phyloP scores from a whole-genome alignment of 2,329 filamentous ascomycete genomes.

The Aspergillus sp. region DNA sequence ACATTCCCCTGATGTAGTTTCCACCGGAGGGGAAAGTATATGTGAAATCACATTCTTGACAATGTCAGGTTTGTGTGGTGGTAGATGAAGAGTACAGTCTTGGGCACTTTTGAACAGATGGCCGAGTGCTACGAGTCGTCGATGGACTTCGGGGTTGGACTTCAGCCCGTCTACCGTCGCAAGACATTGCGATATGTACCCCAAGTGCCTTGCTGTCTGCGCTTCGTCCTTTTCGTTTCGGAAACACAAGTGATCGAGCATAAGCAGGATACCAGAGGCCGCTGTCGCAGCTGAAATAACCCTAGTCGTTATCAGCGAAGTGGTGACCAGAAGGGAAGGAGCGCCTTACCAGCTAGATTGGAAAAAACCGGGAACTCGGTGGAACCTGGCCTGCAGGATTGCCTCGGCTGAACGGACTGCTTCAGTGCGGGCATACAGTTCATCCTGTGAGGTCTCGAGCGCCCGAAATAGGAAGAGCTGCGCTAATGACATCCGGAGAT shows the following conservation, averaged over 20 bases:
- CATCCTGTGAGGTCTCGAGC: not conserved
- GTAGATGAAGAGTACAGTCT: not conserved
- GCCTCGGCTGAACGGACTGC: not conserved
- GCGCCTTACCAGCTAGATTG: not conserved
- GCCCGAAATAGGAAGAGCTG: not conserved
- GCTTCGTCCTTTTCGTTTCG: not conserved
- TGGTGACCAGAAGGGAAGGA: not conserved
- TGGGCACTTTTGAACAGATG: not conserved
- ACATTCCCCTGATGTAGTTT: not conserved
- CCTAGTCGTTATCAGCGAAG: not conserved
- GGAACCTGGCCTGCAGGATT: not conserved
- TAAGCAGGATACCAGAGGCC: not conserved
- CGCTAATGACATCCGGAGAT: not conserved
- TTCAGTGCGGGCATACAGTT: not conserved
- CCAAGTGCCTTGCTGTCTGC: not conserved
- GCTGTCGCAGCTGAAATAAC: not conserved
- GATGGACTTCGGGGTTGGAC: not conserved
- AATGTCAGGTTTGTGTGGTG: not conserved
- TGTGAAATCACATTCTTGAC: not conserved
- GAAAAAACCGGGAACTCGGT: not conserved
- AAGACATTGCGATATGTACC: not conserved
- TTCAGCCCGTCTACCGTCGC: not conserved
- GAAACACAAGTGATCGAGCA: not conserved
- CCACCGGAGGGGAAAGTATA: not conserved
- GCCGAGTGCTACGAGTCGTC: not conserved